These are phyloP conservation scores for Colletotrichum falcatum DNA, from an alignment of 2,329 filamentous ascomycete species.

Conservation along the genomic window DNA sequence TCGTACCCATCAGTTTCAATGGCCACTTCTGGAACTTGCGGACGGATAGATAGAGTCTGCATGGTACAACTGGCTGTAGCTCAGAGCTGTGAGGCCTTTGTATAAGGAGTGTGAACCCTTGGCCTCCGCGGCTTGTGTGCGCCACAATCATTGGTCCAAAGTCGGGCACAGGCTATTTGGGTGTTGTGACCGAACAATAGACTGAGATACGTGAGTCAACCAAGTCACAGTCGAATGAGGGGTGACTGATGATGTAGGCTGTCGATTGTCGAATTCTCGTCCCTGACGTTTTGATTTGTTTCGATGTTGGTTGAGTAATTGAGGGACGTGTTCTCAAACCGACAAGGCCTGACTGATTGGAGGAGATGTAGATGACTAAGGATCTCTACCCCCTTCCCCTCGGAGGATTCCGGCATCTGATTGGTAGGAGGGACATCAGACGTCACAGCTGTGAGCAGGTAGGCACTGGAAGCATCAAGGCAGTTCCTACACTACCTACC, in stretches of 20 bases:
- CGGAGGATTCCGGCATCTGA: neutral
- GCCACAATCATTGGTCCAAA: neutral
- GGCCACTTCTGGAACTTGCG: neutral
- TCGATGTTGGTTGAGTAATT: neutral
- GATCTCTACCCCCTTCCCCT: neutral
- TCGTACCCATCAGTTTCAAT: neutral
- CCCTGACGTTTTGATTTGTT: neutral
- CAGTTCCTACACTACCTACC: neutral
- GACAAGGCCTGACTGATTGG: neutral
- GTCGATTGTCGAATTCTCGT: neutral
- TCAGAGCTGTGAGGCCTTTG: neutral
- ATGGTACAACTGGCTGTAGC: neutral
- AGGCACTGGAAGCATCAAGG: conserved; percentile 1
- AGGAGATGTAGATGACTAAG: neutral
- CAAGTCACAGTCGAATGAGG: neutral
- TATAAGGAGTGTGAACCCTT: neutral
- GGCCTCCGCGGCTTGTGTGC: neutral
- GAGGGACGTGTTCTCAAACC: neutral
- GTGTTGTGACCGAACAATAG: neutral
- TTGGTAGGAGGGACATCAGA: conserved; percentile 1
- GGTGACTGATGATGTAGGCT: too few relatives aligned
- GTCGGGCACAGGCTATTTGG: neutral
- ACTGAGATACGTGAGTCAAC: neutral
- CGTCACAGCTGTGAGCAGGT: conserved; percentile 1
- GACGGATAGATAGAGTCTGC: neutral